Base-by-base conservation (phyloP, 2,329 filamentous ascomycete genomes). In the Trichophyton schoenleinii region DNA sequence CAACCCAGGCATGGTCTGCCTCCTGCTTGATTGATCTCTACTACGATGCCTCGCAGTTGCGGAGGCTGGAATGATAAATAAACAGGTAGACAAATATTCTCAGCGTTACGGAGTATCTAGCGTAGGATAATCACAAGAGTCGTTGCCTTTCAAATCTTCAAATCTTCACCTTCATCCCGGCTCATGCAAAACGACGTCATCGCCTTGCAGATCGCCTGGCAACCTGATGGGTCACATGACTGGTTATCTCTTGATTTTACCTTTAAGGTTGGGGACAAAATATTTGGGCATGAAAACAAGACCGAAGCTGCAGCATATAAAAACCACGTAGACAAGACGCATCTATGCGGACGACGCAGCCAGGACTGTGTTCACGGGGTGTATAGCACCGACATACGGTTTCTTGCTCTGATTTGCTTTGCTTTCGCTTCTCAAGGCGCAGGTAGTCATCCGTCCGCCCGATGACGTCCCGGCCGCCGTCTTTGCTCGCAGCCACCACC, bases 1-100 rank as follows among this genome's bases (percentile, higher is more conserved):
- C 94, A 28, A 96, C 94, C 0, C 94, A 99, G 74, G 88, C 94
- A 60, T 99, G 94, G 94, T 96, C 91, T 60, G 89, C 94, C 34
- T 88, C 89, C 22, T 97, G 94, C 73, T 79, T 99, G 70, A 89
- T 99, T 69, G 94, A 99, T 76, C 75, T 99, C 65, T 99, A 96
- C 77, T 91, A 96, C 80, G 94, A 99, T 73, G 92, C 90, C 18
- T 60, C 63, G 18, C 52, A 64, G 31, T 57, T 64, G 18, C 44
- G 9, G 55, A 25, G 36, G 49, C 28, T 55, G 15, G 28, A 55
- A n/a, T 13, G 20, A 55, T 55, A 36, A 20, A 28, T 34, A n/a
- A 28, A 25, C 6, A 18, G 18, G 18, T 31, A 31, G 28, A 31
- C 1, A 3, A 8, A n/a, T 34, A n/a, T 15, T 34, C 49, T 28